Percentiles rank a stretch among this genome's conserved stretches.
Conservation (phyloP, 2,329 filamentous ascomycete genomes). For the Cladosporium sp. region DNA sequence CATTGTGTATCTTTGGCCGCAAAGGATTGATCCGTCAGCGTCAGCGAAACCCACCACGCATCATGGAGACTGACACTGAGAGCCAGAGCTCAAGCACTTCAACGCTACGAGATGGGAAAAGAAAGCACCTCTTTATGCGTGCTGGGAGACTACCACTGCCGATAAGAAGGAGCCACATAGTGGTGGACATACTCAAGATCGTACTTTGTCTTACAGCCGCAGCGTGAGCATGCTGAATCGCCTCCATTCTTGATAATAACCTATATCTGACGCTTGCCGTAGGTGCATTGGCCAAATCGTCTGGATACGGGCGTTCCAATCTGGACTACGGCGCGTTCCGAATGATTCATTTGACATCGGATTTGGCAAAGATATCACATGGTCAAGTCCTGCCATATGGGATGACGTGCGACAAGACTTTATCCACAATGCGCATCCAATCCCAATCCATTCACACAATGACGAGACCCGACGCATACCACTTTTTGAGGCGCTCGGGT, state of each 20-base stretch:
- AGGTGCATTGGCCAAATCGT: not conserved
- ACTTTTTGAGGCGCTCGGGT: constrained; percentile 56
- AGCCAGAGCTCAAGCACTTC: not conserved
- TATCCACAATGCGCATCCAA: constrained; percentile 48
- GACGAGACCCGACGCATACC: constrained; percentile 60
- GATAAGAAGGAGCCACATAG: not conserved
- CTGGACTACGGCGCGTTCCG: not conserved
- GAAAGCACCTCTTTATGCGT: not conserved
- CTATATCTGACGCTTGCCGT: not conserved
- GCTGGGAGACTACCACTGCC: not conserved
- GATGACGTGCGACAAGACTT: not conserved
- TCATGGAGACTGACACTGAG: not conserved
- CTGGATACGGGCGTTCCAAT: not conserved
- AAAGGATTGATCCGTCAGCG: too few relatives aligned
- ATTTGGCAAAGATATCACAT: not conserved
- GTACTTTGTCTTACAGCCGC: not conserved
- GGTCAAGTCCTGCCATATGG: not conserved
- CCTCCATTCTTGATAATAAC: not conserved
- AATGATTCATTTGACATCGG: not conserved
- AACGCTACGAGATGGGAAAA: not conserved
- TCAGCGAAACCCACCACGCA: too few relatives aligned
- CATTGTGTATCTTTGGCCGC: too few relatives aligned
- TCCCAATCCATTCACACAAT: constrained; percentile 60
- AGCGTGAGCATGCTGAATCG: not conserved
- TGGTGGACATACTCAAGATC: not conserved